phyloP scores from a whole-genome alignment of 805 yeast species.

The Wickerhamiella parazyma region DNA sequence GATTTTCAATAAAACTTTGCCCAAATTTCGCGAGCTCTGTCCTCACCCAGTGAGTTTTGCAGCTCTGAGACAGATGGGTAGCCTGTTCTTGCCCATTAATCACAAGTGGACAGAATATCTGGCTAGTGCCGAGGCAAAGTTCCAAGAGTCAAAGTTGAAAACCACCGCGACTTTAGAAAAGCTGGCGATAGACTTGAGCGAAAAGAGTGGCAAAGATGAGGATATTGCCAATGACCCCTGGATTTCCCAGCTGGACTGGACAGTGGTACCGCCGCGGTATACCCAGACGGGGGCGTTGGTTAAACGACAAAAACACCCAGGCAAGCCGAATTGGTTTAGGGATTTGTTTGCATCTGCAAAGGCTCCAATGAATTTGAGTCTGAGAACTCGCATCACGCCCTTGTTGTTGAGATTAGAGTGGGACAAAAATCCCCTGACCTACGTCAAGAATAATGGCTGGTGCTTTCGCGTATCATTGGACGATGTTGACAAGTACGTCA shows the following conservation, averaged over 20 bases:
- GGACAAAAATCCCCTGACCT: conserved; percentile 71
- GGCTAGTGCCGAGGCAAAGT: conserved; percentile 51
- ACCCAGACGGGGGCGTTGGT: conserved; percentile 43
- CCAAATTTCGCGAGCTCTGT: conserved; percentile 48
- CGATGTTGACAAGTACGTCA: conserved; percentile 23
- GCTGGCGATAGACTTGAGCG: conserved; percentile 49
- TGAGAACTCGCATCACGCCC: conserved; percentile 65
- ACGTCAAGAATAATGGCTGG: conserved; percentile 81
- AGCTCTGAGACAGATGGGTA: conserved; percentile 61
- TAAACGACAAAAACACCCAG: conserved; percentile 70
- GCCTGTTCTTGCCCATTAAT: conserved; percentile 67
- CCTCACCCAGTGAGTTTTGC: conserved; percentile 95
- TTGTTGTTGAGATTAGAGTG: conserved; percentile 62
- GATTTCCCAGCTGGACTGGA: conserved; percentile 87
- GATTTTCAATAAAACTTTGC: conserved; percentile 56
- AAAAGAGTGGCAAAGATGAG: conserved; percentile 26
- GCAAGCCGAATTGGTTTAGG: conserved; percentile 89
- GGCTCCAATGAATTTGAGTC: conserved; percentile 43
- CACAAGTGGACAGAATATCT: conserved; percentile 60
- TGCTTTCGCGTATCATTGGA: conserved; percentile 48
- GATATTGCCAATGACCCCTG: conserved; percentile 55
- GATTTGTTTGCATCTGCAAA: conserved; percentile 33
- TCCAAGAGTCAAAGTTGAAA: conserved; percentile 40
- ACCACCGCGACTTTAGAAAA: conserved; percentile 46
- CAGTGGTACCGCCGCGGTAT: conserved; percentile 40